These are phyloP conservation scores for Fraxinus ornus DNA, from an alignment of 305 asterid genomes.

Conservation along the genomic window DNA sequence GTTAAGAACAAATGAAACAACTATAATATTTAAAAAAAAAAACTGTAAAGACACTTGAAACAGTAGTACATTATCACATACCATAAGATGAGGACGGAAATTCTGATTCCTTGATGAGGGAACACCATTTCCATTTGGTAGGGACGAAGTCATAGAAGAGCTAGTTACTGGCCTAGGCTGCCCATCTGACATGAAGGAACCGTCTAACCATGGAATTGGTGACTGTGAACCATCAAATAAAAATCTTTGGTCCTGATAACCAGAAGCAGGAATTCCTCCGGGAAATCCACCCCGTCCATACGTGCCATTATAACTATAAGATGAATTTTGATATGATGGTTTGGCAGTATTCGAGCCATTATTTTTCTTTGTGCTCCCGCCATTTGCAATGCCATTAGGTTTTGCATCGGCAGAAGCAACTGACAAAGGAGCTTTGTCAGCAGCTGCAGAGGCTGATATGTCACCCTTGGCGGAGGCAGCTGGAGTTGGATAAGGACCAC, in stretches of 20 bases:
- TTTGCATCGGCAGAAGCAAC: constrained; percentile 52
- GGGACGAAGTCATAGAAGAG: constrained; percentile 39
- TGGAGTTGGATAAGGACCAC: constrained; percentile 34
- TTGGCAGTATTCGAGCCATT: constrained; percentile 34
- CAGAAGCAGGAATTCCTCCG: constrained; percentile 46
- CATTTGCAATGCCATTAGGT: constrained; percentile 44
- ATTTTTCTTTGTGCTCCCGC: constrained; percentile 40
- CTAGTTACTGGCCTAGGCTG: constrained; percentile 35
- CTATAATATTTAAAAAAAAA: background rate
- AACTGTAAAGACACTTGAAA: background rate
- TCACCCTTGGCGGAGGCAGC: constrained; percentile 51
- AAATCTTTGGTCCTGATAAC: constrained; percentile 56
- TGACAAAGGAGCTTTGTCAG: constrained; percentile 48
- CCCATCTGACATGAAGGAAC: constrained; percentile 46
- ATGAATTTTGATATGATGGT: constrained; percentile 42
- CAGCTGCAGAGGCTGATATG: constrained; percentile 40
- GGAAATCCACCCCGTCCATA: constrained; percentile 47
- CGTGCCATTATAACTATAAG: constrained; percentile 40
- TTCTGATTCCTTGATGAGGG: constrained; percentile 46
- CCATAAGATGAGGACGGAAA: constrained; percentile 48
- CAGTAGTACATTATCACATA: constrained; percentile 14
- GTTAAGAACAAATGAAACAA: background rate
- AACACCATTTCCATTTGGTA: constrained; percentile 37
- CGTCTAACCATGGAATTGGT: constrained; percentile 55
- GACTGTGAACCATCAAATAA: constrained; percentile 53